phyloP scores from a whole-genome alignment of 1,284 basidiomycete species.

The Apiotrichum porosum region DNA sequence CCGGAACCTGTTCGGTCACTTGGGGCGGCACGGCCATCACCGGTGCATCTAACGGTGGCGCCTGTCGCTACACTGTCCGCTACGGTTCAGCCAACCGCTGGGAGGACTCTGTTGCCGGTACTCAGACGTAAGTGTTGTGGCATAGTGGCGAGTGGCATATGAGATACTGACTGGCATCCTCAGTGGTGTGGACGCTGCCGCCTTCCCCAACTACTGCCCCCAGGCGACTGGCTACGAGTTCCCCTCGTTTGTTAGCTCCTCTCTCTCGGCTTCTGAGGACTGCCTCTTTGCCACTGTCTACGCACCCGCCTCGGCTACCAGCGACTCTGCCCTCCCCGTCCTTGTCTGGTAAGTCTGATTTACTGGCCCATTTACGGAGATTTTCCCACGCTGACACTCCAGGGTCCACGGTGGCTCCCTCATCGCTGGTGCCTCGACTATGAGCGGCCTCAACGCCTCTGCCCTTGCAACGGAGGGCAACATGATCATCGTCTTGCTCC shows the following conservation, averaged over 20 bases:
- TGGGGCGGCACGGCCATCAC: slow-evolving; percentile 14
- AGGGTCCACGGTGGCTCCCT: slow-evolving; percentile 92
- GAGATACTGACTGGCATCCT: not conserved
- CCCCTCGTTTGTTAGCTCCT: slow-evolving; percentile 47
- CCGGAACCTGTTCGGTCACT: not conserved
- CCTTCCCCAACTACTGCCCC: slow-evolving; percentile 65
- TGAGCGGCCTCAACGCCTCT: slow-evolving; percentile 71
- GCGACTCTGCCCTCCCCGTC: slow-evolving; percentile 50
- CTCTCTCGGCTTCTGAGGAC: slow-evolving; percentile 55
- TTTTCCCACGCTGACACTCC: not conserved
- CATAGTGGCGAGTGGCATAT: not conserved
- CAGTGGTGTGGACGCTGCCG: slow-evolving; percentile 51
- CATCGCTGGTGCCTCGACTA: slow-evolving; percentile 62
- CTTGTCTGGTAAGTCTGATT: slow-evolving; percentile 57
- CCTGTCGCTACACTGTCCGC: slow-evolving; percentile 35
- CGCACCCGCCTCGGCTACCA: slow-evolving; percentile 53
- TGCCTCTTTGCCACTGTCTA: slow-evolving; percentile 72
- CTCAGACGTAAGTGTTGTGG: slow-evolving; percentile 26
- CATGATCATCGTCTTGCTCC: slow-evolving; percentile 76
- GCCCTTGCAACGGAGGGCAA: slow-evolving; percentile 64
- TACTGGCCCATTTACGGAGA: not conserved
- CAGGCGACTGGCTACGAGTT: slow-evolving; percentile 51
- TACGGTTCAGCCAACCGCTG: slow-evolving; percentile 36
- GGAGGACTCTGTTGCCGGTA: slow-evolving; percentile 16
- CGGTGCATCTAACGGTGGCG: slow-evolving; percentile 3